phyloP scores from a whole-genome alignment of 352 stramenopile species.

The Globisporangium camurandrum region DNA sequence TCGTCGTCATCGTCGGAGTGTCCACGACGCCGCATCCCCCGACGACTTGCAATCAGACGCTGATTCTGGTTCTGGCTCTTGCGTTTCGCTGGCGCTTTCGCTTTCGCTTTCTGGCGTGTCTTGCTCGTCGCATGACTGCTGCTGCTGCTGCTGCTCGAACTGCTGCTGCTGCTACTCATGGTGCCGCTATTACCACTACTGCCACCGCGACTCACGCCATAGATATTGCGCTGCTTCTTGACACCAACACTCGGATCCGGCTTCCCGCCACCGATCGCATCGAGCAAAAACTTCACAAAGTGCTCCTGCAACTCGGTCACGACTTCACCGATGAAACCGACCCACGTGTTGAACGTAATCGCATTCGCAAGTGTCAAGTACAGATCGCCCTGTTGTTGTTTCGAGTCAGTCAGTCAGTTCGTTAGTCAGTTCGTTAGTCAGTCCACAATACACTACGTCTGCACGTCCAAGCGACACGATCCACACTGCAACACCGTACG shows the following conservation, averaged over 20 bases:
- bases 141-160: too few species aligned
- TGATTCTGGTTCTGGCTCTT: not conserved
- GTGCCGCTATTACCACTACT: not conserved
- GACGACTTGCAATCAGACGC: not conserved
- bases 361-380: slow-evolving; percentile 75
- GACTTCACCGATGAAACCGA: slow-evolving; percentile 43
- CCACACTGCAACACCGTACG: slow-evolving; percentile 21
- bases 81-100: slow-evolving; percentile 12
- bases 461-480: not conserved
- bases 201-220: not conserved
- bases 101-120: slow-evolving; percentile 14
- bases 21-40: too few species aligned
- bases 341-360: slow-evolving; percentile 72
- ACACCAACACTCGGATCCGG: slow-evolving; percentile 10
- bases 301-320: slow-evolving; percentile 65
- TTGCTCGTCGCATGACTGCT: slow-evolving; percentile 4
- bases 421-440: slow-evolving; percentile 1
- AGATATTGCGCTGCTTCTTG: slow-evolving; percentile 6
- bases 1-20: slow-evolving; percentile 47
- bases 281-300: slow-evolving; percentile 65
- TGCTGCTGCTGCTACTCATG: too few species aligned
- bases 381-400: slow-evolving; percentile 44
- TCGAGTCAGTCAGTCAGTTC: not conserved
- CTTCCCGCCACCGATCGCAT: slow-evolving; percentile 36
- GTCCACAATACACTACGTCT: not conserved